phyloP scores from a whole-genome alignment of 495 filamentous ascomycete genomes.

The Aspergillus mulundensis region DNA sequence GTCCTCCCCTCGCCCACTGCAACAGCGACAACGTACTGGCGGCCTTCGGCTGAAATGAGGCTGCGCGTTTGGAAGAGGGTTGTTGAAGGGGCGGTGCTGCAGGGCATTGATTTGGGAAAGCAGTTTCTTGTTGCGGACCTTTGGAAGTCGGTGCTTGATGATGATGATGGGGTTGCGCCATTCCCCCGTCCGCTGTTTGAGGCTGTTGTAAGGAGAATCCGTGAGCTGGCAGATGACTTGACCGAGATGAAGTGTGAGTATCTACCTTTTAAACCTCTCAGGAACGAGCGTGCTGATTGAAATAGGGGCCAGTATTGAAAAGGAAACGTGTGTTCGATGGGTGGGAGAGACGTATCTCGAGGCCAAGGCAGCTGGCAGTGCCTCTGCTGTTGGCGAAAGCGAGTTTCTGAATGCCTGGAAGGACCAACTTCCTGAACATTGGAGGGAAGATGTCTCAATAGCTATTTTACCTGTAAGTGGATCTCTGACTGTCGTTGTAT shows the following conservation, averaged over 20 bases:
- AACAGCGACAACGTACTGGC: slow-evolving; percentile 20
- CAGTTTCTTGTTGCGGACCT: slow-evolving; percentile 48
- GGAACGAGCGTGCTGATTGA: slow-evolving; percentile 7
- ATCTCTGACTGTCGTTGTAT: not conserved
- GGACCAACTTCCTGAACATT: slow-evolving; percentile 54
- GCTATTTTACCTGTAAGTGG: slow-evolving; percentile 40
- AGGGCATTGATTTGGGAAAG: slow-evolving; percentile 40
- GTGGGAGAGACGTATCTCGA: slow-evolving; percentile 52
- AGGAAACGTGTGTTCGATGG: slow-evolving; percentile 41
- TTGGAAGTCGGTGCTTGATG: slow-evolving; percentile 46
- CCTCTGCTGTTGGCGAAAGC: slow-evolving; percentile 35
- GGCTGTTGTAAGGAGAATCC: slow-evolving; percentile 40
- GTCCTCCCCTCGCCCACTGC: slow-evolving; percentile 17
- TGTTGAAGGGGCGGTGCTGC: slow-evolving; percentile 41
- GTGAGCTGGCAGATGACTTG: slow-evolving; percentile 23
- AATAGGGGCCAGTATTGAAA: slow-evolving; percentile 47
- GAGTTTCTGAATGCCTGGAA: slow-evolving; percentile 53
- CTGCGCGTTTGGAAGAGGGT: slow-evolving; percentile 46
- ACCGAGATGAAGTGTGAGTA: slow-evolving; percentile 39
- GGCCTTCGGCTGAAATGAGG: slow-evolving; percentile 38
- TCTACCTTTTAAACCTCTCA: not conserved
- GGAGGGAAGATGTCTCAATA: slow-evolving; percentile 49
- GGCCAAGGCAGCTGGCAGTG: slow-evolving; percentile 36
- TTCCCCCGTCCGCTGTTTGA: slow-evolving; percentile 41
- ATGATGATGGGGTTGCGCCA: slow-evolving; percentile 35